These are phyloP conservation scores for Albugo candida DNA, from an alignment of 352 stramenopile species.

Conservation along the genomic window DNA sequence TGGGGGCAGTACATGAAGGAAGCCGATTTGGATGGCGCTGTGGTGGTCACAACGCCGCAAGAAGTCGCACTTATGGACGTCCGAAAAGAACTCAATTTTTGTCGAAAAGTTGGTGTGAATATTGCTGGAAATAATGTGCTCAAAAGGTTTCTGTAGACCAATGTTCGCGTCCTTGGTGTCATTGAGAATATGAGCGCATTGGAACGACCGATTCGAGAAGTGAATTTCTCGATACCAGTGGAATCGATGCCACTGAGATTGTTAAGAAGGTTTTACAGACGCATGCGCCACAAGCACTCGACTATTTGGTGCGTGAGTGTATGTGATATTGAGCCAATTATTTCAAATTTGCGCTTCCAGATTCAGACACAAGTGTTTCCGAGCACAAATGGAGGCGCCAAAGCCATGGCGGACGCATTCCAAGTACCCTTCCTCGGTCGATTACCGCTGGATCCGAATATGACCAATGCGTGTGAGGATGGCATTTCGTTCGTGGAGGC, in stretches of 20 bases:
- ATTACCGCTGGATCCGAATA: conserved; percentile 93
- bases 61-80: conserved; percentile 99
- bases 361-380: conserved; percentile 1
- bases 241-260: conserved; percentile 27
- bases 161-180: conserved; percentile 74
- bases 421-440: conserved; percentile 92
- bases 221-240: conserved; percentile 35
- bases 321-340: neutral
- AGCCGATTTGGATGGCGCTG: conserved; percentile 83
- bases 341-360: neutral
- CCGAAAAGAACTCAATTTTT: conserved; percentile 99
- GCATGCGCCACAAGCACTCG: conserved; percentile 64
- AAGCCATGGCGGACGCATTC: conserved; percentile 92
- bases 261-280: conserved; percentile 46
- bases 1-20: conserved; percentile 94
- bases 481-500: conserved; percentile 87
- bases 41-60: conserved; percentile 98
- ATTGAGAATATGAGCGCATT: conserved; percentile 99
- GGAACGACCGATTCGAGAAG: conserved; percentile 61
- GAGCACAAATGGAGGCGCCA: conserved; percentile 50
- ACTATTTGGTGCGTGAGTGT: conserved; percentile 13
- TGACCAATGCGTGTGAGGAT: conserved; percentile 91
- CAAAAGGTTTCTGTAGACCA: conserved; percentile 17
- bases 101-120: conserved; percentile 80
- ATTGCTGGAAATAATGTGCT: neutral